Percentiles rank a stretch among this genome's conserved stretches.
phyloP scores from a whole-genome alignment of 208 protist genomes.

The Herpetomonas tarakana region DNA sequence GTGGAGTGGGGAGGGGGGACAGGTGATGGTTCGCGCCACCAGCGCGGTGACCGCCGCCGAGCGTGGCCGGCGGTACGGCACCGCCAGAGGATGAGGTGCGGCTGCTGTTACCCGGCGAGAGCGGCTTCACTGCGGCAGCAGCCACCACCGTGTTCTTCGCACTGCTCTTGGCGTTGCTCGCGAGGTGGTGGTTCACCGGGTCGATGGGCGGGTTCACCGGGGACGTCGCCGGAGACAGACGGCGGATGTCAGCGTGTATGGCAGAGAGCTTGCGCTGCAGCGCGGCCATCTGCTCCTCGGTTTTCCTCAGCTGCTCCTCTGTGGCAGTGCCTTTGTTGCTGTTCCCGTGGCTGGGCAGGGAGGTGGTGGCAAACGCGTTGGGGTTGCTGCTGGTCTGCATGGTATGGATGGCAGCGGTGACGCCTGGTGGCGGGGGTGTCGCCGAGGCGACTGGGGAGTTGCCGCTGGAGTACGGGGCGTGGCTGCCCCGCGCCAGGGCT shows the following conservation, averaged over 20 bases:
- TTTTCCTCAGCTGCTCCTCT: slow-evolving; percentile 20
- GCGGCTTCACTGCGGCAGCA: too few relatives aligned
- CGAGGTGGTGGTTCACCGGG: not conserved
- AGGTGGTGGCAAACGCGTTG: not conserved
- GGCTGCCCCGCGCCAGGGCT: too few relatives aligned
- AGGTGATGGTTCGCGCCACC: too few relatives aligned
- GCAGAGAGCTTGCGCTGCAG: slow-evolving; percentile 44
- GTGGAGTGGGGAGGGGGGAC: too few relatives aligned
- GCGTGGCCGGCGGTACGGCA: too few relatives aligned
- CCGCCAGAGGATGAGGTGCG: too few relatives aligned
- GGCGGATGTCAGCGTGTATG: slow-evolving; percentile 57
- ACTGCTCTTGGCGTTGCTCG: slow-evolving; percentile 1
- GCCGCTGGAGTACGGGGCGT: too few relatives aligned
- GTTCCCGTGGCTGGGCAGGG: slow-evolving; percentile 7
- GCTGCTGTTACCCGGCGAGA: too few relatives aligned
- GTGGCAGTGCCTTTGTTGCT: slow-evolving; percentile 10
- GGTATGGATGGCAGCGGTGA: not conserved
- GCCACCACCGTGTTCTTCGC: not conserved
- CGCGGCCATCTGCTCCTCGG: slow-evolving; percentile 36
- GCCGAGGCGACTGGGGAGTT: not conserved
- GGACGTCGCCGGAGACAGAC: slow-evolving; percentile 5
- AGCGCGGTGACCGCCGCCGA: too few relatives aligned
- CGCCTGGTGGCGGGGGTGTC: not conserved
- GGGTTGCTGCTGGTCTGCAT: not conserved
- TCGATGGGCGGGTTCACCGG: not conserved